These are phyloP conservation scores for Helichrysum umbraculigerum DNA, from an alignment of 129 eudicot genomes.

Conservation along the genomic window DNA sequence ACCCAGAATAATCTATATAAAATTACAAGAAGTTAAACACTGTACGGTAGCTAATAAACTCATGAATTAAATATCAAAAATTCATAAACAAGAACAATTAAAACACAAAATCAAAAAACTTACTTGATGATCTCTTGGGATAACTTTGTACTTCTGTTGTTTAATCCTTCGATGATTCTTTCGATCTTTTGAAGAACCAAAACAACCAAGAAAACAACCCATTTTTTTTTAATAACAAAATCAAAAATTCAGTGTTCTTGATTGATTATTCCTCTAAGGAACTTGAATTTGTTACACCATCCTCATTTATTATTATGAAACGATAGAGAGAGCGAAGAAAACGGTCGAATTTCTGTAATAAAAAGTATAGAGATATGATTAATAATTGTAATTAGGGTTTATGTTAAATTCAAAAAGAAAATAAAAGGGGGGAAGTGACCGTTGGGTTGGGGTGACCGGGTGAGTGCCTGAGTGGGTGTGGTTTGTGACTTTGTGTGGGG, in stretches of 20 bases:
- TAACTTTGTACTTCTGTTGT: constrained; percentile 40
- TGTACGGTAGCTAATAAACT: neutral
- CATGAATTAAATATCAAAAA: neutral
- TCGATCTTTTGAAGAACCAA: constrained; percentile 63
- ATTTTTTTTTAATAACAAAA: constrained; percentile 20
- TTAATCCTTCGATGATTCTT: constrained; percentile 35
- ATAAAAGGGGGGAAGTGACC: constrained; percentile 51
- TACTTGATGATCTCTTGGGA: constrained; percentile 66
- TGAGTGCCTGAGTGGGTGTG: too few species aligned
- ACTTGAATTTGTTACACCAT: constrained; percentile 24
- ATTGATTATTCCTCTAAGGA: constrained; percentile 20
- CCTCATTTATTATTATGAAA: constrained; percentile 38
- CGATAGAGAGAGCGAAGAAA: constrained; percentile 28
- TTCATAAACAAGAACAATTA: neutral
- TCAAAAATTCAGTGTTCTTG: constrained; percentile 18
- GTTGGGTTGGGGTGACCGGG: constrained; percentile 48
- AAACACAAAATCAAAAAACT: constrained; percentile 10
- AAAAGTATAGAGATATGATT: neutral
- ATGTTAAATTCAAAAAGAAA: constrained; percentile 24
- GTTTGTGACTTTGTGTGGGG: constrained; percentile 20
- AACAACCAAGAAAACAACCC: constrained; percentile 98
- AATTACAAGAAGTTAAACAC: neutral
- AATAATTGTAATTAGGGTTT: constrained; percentile 31
- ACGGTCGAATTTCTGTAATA: constrained; percentile 50
- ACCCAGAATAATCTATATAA: neutral